A percentile compares a stretch with the other conserved stretches of the same genome.
These are phyloP conservation scores for Globisporangium middletonii DNA, from an alignment of 352 stramenopile genomes.

Conservation along the genomic window DNA sequence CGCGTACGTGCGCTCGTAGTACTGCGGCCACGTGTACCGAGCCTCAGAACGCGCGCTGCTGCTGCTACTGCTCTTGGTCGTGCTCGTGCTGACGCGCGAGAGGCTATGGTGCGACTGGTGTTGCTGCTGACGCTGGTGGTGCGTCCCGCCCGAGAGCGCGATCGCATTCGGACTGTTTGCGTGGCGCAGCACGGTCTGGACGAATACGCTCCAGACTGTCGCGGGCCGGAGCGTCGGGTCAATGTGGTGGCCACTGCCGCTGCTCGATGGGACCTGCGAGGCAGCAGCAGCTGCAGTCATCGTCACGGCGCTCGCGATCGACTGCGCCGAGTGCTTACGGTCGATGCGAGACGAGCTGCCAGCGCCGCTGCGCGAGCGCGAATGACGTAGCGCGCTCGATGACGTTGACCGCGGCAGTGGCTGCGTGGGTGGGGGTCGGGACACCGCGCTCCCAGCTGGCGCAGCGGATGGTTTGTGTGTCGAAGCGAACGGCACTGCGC, in stretches of 20 bases:
- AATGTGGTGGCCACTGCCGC: slow-evolving; percentile 1
- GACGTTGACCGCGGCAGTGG: background rate
- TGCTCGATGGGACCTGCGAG: background rate
- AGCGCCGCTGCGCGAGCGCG: slow-evolving; percentile 7
- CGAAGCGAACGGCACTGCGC: too few relatives aligned
- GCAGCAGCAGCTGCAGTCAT: slow-evolving; percentile 3
- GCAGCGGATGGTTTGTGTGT: background rate
- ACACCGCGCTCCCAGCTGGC: background rate
- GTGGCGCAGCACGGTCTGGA: slow-evolving; percentile 14
- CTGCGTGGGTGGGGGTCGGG: background rate
- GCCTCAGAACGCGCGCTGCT: slow-evolving; percentile 1
- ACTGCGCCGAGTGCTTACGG: slow-evolving; percentile 10
- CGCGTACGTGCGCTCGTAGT: slow-evolving; percentile 20
- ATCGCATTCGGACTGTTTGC: slow-evolving; percentile 8
- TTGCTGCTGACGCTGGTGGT: background rate
- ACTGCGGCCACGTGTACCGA: slow-evolving; percentile 30
- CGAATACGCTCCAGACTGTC: slow-evolving; percentile 14
- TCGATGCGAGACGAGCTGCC: slow-evolving; percentile 8
- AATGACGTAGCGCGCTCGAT: background rate
- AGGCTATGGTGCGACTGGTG: background rate
- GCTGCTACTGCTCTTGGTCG: background rate
- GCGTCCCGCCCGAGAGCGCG: slow-evolving; percentile 8
- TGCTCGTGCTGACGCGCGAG: background rate
- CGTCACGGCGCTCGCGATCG: slow-evolving; percentile 1
- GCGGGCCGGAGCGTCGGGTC: slow-evolving; percentile 5